Base-by-base conservation (phyloP, 768 basidiomycete species). In the Antrodiella citrinella region DNA sequence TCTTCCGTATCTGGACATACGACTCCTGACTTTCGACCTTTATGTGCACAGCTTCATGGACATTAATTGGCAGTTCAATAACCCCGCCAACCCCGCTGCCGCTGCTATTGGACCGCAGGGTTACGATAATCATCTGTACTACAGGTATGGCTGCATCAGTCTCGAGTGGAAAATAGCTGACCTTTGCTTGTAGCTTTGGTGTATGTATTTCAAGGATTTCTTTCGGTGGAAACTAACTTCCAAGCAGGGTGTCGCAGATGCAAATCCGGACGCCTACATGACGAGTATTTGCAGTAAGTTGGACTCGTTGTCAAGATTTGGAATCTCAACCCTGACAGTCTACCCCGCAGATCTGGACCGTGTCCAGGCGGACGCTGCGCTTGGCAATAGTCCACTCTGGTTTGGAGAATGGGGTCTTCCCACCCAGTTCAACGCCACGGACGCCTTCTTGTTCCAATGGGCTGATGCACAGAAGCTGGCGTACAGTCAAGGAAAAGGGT, bases 41-140 rank as follows among this genome's bases (percentile, higher is more conserved):
- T 18, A 18, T 23, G 40, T 4, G 35, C 22, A 4, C 55, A 90
- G 86, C 56, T 88, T 88, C 62, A 89, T 89, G 86, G 86, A 91
- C 55, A 59, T 85, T 44, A 80, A 77, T 52, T 91, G 88, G 88
- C 88, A 91, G 59, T 64, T 71, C 61, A 73, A 82, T 57, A 72
- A 78, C 63, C 84, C 80, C 15, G 11, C 84, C 4, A 91, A 91
- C 59, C 88, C 88, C 12, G 79, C 81, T 4, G 70, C 79, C 45
- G 86, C 82, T 21, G 73, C 74, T 3, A 73, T 75, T 40, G 88
- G 88, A 1, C 83, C 86, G 11, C 83, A 85, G 57, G 69, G 67
- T 21, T 91, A 90, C 55, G 88, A 91, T 57, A 84, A 87, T 48
- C 88, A 90, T 64, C 60, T 91, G 13, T 91, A 89, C 62, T 88